A percentile compares a stretch with the other conserved stretches of the same genome.
Conservation (phyloP, 2,329 filamentous ascomycete genomes). For the Nemania sp. region DNA sequence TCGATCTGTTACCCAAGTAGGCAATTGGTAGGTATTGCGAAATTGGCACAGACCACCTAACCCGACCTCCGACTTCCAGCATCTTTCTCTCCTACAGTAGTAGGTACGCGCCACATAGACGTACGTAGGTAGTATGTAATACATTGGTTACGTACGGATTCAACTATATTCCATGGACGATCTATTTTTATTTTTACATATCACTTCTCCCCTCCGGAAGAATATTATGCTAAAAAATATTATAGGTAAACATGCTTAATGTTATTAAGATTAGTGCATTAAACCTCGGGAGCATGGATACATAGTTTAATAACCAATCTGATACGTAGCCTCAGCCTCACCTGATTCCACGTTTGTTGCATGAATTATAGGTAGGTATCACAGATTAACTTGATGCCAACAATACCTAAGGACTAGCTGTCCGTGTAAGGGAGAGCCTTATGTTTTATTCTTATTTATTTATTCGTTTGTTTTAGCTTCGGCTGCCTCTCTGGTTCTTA, state of each 20-base stretch:
- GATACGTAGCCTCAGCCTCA: slow-evolving; percentile 6
- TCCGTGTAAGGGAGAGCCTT: too few species aligned
- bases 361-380: background rate
- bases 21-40: background rate
- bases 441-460: background rate
- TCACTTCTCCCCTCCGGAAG: background rate
- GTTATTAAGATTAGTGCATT: slow-evolving; percentile 1
- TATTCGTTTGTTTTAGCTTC: background rate
- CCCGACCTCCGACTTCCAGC: background rate
- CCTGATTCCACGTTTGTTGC: background rate
- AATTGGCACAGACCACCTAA: slow-evolving; percentile 18
- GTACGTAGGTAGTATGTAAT: too few species aligned
- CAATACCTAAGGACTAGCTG: too few species aligned
- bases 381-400: background rate
- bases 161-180: background rate
- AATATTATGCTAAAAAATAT: background rate
- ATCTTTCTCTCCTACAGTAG: background rate
- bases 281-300: background rate
- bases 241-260: background rate
- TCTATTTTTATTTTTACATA: slow-evolving; percentile 2
- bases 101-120: too few species aligned
- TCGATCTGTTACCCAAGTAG: slow-evolving; percentile 3
- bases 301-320: background rate
- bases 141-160: background rate
- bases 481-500: background rate